These are phyloP conservation scores for Coemansia sp. DNA, from an alignment of 192 early-diverging fungal genomes.

Conservation along the genomic window DNA sequence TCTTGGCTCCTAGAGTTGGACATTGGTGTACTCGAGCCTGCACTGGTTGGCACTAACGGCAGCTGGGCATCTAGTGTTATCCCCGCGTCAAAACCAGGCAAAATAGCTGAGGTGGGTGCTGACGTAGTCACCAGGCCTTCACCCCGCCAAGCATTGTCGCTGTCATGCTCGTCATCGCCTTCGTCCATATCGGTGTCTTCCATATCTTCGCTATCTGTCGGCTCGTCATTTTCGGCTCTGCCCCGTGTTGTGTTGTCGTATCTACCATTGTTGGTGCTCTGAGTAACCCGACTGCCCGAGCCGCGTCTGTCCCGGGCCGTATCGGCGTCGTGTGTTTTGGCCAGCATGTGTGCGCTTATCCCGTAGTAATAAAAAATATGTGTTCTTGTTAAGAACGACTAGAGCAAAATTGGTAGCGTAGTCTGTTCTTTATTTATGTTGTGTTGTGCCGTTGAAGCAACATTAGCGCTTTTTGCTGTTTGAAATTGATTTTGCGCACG, in stretches of 20 bases:
- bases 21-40: background rate
- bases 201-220: background rate
- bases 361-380: background rate
- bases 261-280: background rate
- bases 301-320: background rate
- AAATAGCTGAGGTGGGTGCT: background rate
- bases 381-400: background rate
- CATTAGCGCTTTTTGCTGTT: no score
- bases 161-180: slow-evolving; percentile 1
- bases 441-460: no score
- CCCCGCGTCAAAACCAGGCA: background rate
- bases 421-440: no score
- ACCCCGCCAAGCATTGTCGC: background rate
- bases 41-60: background rate
- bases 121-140: background rate
- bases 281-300: background rate
- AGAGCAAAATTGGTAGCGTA: no score
- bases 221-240: background rate
- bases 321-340: background rate
- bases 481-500: no score
- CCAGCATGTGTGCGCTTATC: background rate
- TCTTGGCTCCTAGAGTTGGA: background rate
- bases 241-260: background rate
- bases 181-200: background rate
- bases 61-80: background rate